phyloP scores from a whole-genome alignment of 202 grass and related monocot species.

The Elaeis oleifera region DNA sequence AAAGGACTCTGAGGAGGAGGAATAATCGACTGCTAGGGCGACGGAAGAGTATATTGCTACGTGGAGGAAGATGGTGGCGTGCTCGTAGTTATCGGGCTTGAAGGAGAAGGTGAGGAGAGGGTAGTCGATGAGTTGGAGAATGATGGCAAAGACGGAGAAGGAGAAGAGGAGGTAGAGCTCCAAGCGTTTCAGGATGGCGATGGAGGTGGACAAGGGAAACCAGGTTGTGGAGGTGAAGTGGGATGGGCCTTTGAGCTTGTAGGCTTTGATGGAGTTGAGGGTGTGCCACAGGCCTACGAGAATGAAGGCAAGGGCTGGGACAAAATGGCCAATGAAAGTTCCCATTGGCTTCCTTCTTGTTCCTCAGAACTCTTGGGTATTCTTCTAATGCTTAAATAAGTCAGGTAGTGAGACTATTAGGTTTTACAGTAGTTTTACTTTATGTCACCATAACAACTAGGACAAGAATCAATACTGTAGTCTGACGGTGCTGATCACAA shows the following conservation, averaged over 20 bases:
- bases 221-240: conserved; percentile 62
- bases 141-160: conserved; percentile 51
- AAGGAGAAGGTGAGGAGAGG: conserved; percentile 21
- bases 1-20: conserved; percentile 19
- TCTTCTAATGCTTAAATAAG: too few species aligned
- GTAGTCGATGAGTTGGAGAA: conserved; percentile 50
- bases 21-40: conserved; percentile 43
- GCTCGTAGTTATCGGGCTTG: conserved; percentile 58
- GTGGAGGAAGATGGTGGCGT: conserved; percentile 88
- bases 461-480: too few species aligned
- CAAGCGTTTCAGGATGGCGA: conserved; percentile 36
- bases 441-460: too few species aligned
- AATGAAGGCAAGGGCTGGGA: conserved; percentile 60
- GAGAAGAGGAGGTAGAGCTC: conserved; percentile 76
- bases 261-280: conserved; percentile 47
- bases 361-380: too few species aligned
- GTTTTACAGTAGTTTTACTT: too few species aligned
- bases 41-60: conserved; percentile 52
- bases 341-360: conserved; percentile 37
- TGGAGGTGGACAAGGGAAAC: conserved; percentile 41
- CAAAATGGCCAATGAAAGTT: conserved; percentile 58
- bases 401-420: too few species aligned
- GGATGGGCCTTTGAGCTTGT: conserved; percentile 55
- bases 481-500: too few species aligned
- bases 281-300: conserved; percentile 73